Evolutionary conservation across 2,329 filamentous ascomycete genomes (phyloP), one percentile per base, ranked within the genome.

Genomic region (Colletotrichum cereale): DNA sequence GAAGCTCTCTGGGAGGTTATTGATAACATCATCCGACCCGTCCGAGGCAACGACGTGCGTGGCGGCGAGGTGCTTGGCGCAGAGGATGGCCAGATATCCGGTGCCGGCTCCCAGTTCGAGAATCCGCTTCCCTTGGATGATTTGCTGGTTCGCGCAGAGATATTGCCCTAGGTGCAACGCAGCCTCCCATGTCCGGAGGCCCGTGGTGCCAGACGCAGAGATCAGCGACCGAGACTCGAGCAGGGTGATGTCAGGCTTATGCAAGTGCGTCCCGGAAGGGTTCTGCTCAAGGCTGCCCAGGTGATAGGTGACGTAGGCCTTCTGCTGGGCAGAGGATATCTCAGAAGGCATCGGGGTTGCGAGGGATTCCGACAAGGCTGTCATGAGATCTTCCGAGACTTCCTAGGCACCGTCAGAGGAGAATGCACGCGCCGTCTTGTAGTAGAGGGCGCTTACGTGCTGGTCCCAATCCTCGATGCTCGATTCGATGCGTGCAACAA

Each of bases 381-480:
- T 85, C 87, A 96, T 93, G 76, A 98, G 87, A 80, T 92, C 87
- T 81, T 97, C 93, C 73, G 92, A 94, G 57, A 97, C 91, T 80
- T 92, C 94, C 95, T 98, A 82, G 34, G 50, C 58, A 55, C 65
- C 61, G 36, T 64, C 34, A 63, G 53, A 65, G 26, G 6, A 16
- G 6, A 16, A 14, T 57, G 55, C 31, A n/a, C 34, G 18, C 47
- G 26, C 52, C 44, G 62, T 52, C 56, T 52, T 24, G 24, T 16
- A 36, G 16, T 7, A 4, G 31, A 44, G 31, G 56, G 60, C 44
- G 85, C 93, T 85, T 92, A 97, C 95, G 91, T 97, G 90, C 86
- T 93, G 87, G 76, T 97, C 93, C 81, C 94, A 95, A 80, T 97
- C 90, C 68, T 89, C 86, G 58, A 97, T 94, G 42, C 92, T 89